Evolutionary conservation across 345 rosid species (phyloP).

Genomic region (Dipteronia dyeriana): DNA sequence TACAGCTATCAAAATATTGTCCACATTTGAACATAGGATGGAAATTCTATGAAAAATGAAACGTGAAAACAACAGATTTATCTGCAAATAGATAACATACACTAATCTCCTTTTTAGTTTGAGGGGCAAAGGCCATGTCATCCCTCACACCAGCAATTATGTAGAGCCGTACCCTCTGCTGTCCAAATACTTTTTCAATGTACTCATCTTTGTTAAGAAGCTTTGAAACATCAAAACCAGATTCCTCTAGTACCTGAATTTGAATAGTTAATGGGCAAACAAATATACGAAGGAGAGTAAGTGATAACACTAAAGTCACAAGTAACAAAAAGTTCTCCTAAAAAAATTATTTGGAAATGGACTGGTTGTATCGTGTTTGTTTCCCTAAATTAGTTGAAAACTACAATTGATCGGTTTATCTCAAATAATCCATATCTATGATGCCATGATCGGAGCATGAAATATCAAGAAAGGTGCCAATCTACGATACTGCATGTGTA

Average conservation of each 20-base stretch:
- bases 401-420: constrained; percentile 1
- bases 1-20: not conserved
- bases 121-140: constrained; percentile 94
- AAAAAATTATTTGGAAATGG: not conserved
- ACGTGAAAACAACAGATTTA: not conserved
- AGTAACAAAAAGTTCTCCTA: not conserved
- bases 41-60: not conserved
- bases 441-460: not conserved
- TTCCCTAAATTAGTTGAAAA: not conserved
- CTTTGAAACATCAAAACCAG: constrained; percentile 87
- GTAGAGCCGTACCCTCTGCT: constrained; percentile 95
- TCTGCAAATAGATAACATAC: constrained; percentile 49
- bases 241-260: constrained; percentile 87
- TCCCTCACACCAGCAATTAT: constrained; percentile 88
- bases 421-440: not conserved
- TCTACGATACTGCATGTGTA: not conserved
- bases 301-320: not conserved
- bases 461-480: constrained; percentile 1
- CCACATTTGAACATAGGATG: not conserved
- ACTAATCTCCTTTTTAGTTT: constrained; percentile 95
- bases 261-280: constrained; percentile 14
- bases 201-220: constrained; percentile 80
- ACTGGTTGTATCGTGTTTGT: not conserved
- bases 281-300: not conserved
- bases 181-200: constrained; percentile 84